phyloP scores from a whole-genome alignment of 768 basidiomycete species.

The Fibroporia radiculosa region DNA sequence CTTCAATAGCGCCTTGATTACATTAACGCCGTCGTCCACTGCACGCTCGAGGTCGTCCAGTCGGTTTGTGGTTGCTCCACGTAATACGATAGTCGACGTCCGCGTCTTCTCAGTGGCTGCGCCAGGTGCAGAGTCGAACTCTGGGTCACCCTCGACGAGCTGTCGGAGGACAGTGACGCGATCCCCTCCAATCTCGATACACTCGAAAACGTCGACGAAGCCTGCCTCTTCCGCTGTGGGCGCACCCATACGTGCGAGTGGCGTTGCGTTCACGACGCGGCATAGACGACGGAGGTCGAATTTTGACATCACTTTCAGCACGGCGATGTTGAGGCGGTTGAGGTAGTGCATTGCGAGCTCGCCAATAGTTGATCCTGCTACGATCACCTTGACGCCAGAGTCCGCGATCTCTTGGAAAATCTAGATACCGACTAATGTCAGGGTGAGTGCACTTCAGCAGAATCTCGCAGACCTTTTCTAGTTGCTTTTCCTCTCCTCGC shows the following conservation, averaged over 20 bases:
- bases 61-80: conserved; percentile 91
- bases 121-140: conserved; percentile 35
- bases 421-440: conserved; percentile 36
- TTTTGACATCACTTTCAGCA: conserved; percentile 95
- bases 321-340: conserved; percentile 87
- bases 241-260: conserved; percentile 90
- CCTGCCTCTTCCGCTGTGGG: conserved; percentile 97
- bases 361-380: conserved; percentile 88
- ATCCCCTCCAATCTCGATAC: conserved; percentile 93
- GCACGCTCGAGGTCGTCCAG: conserved; percentile 95
- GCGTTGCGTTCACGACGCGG: conserved; percentile 93
- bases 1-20: conserved; percentile 87
- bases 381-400: conserved; percentile 87
- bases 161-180: conserved; percentile 96
- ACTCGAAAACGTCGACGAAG: conserved; percentile 89
- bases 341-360: conserved; percentile 97
- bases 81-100: conserved; percentile 90
- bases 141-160: conserved; percentile 55
- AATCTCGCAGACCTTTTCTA: conserved; percentile 61
- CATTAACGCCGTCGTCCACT: conserved; percentile 94
- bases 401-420: conserved; percentile 97
- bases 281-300: conserved; percentile 93
- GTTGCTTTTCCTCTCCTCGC: conserved; percentile 89
- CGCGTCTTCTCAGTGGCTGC: conserved; percentile 67
- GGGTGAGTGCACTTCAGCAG: not conserved